Conservation (phyloP, 1,284 basidiomycete species). For the Xerocomus minutiporus region DNA sequence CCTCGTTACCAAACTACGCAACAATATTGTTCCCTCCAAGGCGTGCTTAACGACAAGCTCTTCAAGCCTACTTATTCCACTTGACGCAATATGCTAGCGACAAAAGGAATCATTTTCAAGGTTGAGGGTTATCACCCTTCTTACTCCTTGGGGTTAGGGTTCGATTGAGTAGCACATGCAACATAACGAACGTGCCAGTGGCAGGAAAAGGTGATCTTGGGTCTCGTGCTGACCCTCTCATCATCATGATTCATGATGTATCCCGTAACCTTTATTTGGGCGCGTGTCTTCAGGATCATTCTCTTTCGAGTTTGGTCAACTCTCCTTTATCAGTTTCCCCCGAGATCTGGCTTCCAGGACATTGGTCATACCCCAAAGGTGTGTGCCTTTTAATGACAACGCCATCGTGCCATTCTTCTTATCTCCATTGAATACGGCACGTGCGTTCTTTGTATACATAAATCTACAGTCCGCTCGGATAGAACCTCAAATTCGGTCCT, state of each 20-base stretch:
- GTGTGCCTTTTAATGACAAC: conserved; percentile 4
- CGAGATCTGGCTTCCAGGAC: not conserved
- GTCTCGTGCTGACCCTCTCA: not conserved
- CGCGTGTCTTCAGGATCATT: not conserved
- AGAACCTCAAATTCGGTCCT: not conserved
- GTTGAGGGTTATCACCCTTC: not conserved
- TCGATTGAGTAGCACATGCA: not conserved
- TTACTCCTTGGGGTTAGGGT: not conserved
- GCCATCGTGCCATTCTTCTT: not conserved
- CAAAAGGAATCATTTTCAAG: not conserved
- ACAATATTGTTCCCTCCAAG: not conserved
- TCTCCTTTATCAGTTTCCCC: conserved; percentile 3
- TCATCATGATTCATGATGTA: not conserved
- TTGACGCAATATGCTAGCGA: too few relatives aligned
- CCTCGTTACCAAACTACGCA: not conserved
- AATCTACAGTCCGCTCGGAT: conserved; percentile 10
- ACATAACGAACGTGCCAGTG: not conserved
- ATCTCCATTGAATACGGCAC: conserved; percentile 15
- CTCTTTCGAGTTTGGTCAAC: conserved; percentile 6
- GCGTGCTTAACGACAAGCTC: too few relatives aligned
- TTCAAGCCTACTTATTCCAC: too few relatives aligned
- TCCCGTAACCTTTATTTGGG: not conserved
- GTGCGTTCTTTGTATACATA: conserved; percentile 26
- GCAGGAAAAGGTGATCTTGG: not conserved
- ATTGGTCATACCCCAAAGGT: not conserved